Evolutionary conservation across 106 monocot species (phyloP).

Genomic region (Cymbidium sinense): DNA sequence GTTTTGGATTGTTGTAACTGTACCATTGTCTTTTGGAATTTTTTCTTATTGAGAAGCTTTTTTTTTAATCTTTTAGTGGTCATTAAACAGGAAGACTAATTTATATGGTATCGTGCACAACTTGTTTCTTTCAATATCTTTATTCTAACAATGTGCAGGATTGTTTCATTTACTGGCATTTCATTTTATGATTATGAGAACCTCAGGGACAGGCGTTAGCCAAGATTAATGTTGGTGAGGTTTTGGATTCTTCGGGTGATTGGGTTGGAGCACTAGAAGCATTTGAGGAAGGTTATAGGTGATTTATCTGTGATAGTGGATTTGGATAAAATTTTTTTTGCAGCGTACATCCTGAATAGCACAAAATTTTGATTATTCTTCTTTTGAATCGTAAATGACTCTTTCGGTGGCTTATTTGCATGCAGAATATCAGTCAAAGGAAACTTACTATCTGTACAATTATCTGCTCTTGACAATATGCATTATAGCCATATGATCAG

Average conservation of each 20-base stretch:
- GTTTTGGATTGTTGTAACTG: not conserved
- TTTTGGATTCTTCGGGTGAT: constrained; percentile 85
- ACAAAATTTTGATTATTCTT: not conserved
- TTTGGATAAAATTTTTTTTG: not conserved
- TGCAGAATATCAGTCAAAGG: constrained; percentile 78
- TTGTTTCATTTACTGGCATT: not conserved
- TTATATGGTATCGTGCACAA: not conserved
- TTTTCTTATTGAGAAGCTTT: not conserved
- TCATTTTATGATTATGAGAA: not conserved
- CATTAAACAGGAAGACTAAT: not conserved
- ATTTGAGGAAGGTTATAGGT: constrained; percentile 92
- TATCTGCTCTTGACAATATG: constrained; percentile 90
- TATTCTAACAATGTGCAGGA: not conserved
- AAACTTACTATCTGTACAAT: constrained; percentile 46
- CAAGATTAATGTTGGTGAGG: constrained; percentile 90
- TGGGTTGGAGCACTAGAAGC: constrained; percentile 80
- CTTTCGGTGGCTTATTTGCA: not conserved
- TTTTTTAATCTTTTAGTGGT: not conserved
- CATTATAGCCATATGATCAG: constrained; percentile 99
- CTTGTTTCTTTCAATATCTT: not conserved
- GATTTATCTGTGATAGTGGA: constrained; percentile 9
- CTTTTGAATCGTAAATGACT: not conserved
- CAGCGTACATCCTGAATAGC: not conserved
- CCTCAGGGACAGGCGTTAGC: constrained; percentile 92
- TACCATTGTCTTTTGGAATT: not conserved